Conservation (phyloP, 2,329 filamentous ascomycete species). For the Aspergillus sclerotialis region DNA sequence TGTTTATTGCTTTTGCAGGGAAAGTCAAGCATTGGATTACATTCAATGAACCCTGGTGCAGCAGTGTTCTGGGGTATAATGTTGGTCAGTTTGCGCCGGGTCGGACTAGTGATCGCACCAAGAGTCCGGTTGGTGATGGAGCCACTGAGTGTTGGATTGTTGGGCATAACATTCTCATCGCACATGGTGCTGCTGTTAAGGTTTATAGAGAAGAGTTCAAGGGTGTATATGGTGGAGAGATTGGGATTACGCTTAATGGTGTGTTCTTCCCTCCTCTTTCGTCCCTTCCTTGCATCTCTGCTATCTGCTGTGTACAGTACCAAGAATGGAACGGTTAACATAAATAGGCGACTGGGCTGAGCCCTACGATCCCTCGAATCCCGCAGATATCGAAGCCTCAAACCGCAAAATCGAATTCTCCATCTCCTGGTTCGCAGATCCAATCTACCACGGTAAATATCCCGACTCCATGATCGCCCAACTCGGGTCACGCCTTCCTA, state of each 20-base stretch:
- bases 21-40: slow-evolving; percentile 86
- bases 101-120: slow-evolving; percentile 67
- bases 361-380: slow-evolving; percentile 73
- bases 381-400: slow-evolving; percentile 66
- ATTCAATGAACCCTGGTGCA: slow-evolving; percentile 87
- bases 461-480: slow-evolving; percentile 77
- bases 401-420: slow-evolving; percentile 79
- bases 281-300: no score
- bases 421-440: slow-evolving; percentile 84
- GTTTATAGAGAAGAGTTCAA: slow-evolving; percentile 79
- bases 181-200: slow-evolving; percentile 74
- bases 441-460: slow-evolving; percentile 77
- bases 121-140: slow-evolving; percentile 65
- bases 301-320: background rate
- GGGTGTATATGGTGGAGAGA: slow-evolving; percentile 62
- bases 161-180: slow-evolving; percentile 72
- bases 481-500: slow-evolving; percentile 68
- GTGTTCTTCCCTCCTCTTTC: slow-evolving; percentile 14
- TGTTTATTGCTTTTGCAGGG: slow-evolving; percentile 65
- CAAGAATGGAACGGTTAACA: background rate
- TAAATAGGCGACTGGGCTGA: slow-evolving; percentile 64
- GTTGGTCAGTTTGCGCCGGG: slow-evolving; percentile 74
- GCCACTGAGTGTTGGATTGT: slow-evolving; percentile 74
- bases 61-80: slow-evolving; percentile 71
- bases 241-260: slow-evolving; percentile 83